Conservation (phyloP, 768 basidiomycete genomes). For the Phlebiopsis flavidoalba region DNA sequence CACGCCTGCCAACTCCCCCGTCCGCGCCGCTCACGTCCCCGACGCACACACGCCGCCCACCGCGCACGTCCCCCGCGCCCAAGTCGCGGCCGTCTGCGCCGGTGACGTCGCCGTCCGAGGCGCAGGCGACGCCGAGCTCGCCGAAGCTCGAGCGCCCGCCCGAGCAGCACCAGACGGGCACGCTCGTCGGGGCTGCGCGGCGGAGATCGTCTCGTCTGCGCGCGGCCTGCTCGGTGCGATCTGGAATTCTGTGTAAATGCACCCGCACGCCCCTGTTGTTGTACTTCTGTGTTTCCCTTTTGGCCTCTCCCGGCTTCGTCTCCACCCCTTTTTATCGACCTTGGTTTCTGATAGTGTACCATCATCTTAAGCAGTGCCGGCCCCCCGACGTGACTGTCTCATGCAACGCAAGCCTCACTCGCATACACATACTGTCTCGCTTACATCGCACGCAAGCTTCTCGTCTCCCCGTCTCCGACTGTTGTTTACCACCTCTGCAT, state of each 20-base stretch:
- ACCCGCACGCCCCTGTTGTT: background rate
- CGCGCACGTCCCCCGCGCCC: slow-evolving; percentile 1
- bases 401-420: background rate
- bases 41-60: background rate
- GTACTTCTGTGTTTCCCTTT: background rate
- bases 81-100: slow-evolving; percentile 12
- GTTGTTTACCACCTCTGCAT: slow-evolving; percentile 3
- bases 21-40: slow-evolving; percentile 24
- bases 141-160: slow-evolving; percentile 6
- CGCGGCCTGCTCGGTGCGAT: slow-evolving; percentile 69
- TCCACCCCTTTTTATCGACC: background rate
- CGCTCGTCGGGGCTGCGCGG: slow-evolving; percentile 57
- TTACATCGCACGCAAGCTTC: slow-evolving; percentile 1
- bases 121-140: slow-evolving; percentile 9
- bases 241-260: slow-evolving; percentile 32
- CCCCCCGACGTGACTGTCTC: slow-evolving; percentile 1
- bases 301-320: background rate
- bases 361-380: slow-evolving; percentile 2
- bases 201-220: slow-evolving; percentile 76
- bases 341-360: slow-evolving; percentile 1
- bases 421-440: background rate
- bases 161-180: slow-evolving; percentile 30
- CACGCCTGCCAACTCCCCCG: slow-evolving; percentile 62
- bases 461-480: background rate
- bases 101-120: slow-evolving; percentile 14